These are phyloP conservation scores for Vigna unguiculata DNA, from an alignment of 306 rosid species.

Conservation along the genomic window DNA sequence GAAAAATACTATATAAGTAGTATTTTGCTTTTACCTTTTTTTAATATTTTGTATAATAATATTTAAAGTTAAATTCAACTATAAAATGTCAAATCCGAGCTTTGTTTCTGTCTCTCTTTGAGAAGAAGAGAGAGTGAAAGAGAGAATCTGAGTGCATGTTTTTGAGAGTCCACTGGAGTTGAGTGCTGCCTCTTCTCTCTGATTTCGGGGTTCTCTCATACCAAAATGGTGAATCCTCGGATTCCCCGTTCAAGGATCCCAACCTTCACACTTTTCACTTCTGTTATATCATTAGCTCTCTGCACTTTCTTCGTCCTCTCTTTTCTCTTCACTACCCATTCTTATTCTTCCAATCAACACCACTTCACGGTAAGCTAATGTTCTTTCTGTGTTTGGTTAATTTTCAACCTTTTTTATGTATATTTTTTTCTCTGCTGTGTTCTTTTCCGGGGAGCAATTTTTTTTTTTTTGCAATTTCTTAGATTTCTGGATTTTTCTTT, in stretches of 20 bases:
- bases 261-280: constrained; percentile 54
- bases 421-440: constrained; percentile 6
- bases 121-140: constrained; percentile 5
- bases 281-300: constrained; percentile 48
- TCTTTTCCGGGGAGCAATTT: constrained; percentile 28
- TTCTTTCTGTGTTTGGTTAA: neutral
- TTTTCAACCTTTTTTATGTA: neutral
- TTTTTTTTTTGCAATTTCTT: neutral
- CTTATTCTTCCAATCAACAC: constrained; percentile 54
- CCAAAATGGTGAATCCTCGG: constrained; percentile 47
- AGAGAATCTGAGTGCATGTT: constrained; percentile 14
- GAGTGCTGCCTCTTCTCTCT: constrained; percentile 37
- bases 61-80: neutral
- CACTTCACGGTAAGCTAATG: constrained; percentile 52
- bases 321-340: constrained; percentile 55
- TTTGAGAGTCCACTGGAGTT: constrained; percentile 1
- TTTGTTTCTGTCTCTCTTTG: neutral
- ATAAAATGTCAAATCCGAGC: constrained; percentile 1
- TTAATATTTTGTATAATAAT: neutral
- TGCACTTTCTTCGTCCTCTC: constrained; percentile 61
- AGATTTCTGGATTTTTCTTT: neutral
- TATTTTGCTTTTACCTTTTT: neutral
- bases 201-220: constrained; percentile 10
- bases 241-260: constrained; percentile 46
- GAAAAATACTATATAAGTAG: too few relatives aligned